Conservation (phyloP, 2,329 filamentous ascomycete species). For the Cladosporium sp. region DNA sequence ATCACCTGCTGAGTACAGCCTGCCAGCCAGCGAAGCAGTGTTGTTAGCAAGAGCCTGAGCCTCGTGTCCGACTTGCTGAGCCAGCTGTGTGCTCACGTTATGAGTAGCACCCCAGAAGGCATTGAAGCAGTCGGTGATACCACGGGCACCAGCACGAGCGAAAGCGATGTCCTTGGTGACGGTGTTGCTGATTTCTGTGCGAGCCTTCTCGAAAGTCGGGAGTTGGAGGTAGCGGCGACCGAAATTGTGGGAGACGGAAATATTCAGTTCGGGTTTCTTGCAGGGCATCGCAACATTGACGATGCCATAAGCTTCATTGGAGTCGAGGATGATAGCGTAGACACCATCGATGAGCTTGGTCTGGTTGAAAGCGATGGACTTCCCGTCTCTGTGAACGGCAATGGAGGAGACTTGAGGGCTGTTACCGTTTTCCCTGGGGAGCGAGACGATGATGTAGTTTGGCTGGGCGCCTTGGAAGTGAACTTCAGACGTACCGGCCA, state of each 20-base stretch:
- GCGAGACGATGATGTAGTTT: slow-evolving; percentile 33
- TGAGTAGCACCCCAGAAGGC: slow-evolving; percentile 31
- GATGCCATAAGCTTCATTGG: slow-evolving; percentile 29
- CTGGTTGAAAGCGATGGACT: slow-evolving; percentile 24
- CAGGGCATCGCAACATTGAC: slow-evolving; percentile 29
- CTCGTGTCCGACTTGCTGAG: slow-evolving; percentile 24
- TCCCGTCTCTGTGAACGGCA: neutral
- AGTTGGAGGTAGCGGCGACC: slow-evolving; percentile 28
- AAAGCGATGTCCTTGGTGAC: slow-evolving; percentile 32
- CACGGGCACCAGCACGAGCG: slow-evolving; percentile 26
- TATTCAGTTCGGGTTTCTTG: slow-evolving; percentile 24
- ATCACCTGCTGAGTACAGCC: slow-evolving; percentile 10
- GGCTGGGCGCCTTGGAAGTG: slow-evolving; percentile 24
- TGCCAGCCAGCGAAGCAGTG: slow-evolving; percentile 22
- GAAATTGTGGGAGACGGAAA: slow-evolving; percentile 31
- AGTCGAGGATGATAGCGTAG: slow-evolving; percentile 29
- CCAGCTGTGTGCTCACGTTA: slow-evolving; percentile 32
- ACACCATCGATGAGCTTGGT: slow-evolving; percentile 34
- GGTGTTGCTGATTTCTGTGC: slow-evolving; percentile 31
- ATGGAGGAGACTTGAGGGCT: neutral
- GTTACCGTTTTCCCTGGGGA: slow-evolving; percentile 21
- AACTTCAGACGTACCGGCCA: slow-evolving; percentile 13
- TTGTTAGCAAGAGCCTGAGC: slow-evolving; percentile 29
- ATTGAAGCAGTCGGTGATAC: slow-evolving; percentile 28
- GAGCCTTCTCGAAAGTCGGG: slow-evolving; percentile 29